phyloP scores from a whole-genome alignment of 2,329 filamentous ascomycete genomes.

The Coleophoma crateriformis region DNA sequence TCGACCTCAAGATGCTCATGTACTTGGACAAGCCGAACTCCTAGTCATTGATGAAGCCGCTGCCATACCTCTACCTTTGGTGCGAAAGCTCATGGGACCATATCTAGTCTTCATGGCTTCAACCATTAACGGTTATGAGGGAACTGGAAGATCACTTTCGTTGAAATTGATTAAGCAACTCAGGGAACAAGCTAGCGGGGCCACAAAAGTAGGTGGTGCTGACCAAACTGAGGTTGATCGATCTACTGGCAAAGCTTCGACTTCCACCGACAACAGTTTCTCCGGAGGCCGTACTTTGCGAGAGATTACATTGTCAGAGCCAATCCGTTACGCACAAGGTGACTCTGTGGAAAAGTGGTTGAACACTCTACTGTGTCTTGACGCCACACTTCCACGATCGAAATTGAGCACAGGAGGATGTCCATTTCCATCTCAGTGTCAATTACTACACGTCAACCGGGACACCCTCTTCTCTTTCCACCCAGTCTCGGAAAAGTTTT shows the following conservation, averaged over 20 bases:
- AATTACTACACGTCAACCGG: conserved; percentile 89
- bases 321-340: conserved; percentile 88
- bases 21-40: conserved; percentile 89
- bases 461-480: conserved; percentile 98
- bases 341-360: conserved; percentile 95
- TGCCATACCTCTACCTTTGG: conserved; percentile 88
- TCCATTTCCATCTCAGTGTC: conserved; percentile 85
- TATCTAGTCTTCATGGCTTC: conserved; percentile 99
- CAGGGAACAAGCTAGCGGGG: conserved; percentile 79
- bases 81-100: conserved; percentile 90
- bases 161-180: conserved; percentile 96
- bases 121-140: conserved; percentile 98
- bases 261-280: conserved; percentile 52
- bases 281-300: conserved; percentile 72
- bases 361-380: conserved; percentile 87
- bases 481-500: conserved; percentile 90
- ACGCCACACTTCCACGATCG: conserved; percentile 80
- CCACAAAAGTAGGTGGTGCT: conserved; percentile 42
- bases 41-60: conserved; percentile 97
- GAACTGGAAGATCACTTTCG: conserved; percentile 89
- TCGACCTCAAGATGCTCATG: conserved; percentile 90
- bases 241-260: conserved; percentile 67
- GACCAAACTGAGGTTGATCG: conserved; percentile 68
- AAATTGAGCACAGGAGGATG: conserved; percentile 67
- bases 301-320: conserved; percentile 89